Evolutionary conservation across 768 basidiomycete genomes (phyloP), one percentile per base, ranked within the genome.

Genomic region (Lactifluus piperatus): DNA sequence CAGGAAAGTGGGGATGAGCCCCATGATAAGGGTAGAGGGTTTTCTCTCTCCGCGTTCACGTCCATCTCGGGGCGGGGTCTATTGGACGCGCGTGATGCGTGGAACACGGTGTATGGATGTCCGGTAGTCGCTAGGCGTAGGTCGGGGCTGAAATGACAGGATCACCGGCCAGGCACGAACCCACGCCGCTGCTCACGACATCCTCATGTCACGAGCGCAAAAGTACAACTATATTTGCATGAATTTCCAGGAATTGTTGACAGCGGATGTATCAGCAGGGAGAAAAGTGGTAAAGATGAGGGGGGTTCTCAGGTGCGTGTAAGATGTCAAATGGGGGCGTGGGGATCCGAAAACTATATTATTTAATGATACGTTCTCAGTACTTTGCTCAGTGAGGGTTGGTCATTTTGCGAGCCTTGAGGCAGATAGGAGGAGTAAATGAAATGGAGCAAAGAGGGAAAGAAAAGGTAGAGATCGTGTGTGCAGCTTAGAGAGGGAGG

Each of bases 141-240:
- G 37, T 24, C 20, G 22, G 26, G 3, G 22, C 47, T 39, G 14
- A 29, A 16, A 24, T 39, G 55, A n/a, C n/a, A n/a, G n/a, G 37
- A 27, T 57, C 48, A 50, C 48, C 39, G 44, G 48, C 20, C 48
- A 57, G 56, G 56, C 48, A 57, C 56, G 27, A 16, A 43, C 39
- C 24, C 32, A 36, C 39, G 29, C 43, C 39, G 27, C 37, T 47
- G 10, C 22, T 51, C 41, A 54, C 26, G 41, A 60, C 51, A 60
- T 45, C 32, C 26, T 6, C 41, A 53, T 51, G 54, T 60, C 59
- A 60, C 59, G 59, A 60, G 59, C 49, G 49, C 59, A 60, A 60
- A 48, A 45, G 50, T 44, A 50, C 54, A 30, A 16, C 54, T 9
- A 56, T 60, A 56, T 60, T 51, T 51, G 59, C 48, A 27, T 20